Evolutionary conservation across 352 stramenopile species (phyloP), one percentile per base, ranked within the genome.

Genomic region (Pythium pyrilobum): DNA sequence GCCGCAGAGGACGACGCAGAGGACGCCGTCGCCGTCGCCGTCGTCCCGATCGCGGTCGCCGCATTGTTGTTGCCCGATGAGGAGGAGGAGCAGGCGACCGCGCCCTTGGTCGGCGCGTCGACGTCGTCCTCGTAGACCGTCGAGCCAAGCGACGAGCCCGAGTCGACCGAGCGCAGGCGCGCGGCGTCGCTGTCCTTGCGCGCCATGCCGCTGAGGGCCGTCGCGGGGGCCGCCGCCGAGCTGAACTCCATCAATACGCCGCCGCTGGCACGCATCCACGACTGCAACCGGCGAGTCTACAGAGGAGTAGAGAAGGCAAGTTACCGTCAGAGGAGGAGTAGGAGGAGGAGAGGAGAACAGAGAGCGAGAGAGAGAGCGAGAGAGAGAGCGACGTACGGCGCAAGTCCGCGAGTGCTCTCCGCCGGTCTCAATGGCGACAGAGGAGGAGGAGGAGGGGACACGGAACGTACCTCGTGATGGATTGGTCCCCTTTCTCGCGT

Each of bases 201-300:
- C 13, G 31, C 23, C 16, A 37, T 18, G 25, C 43, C 33, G 23
- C n/a, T n/a, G n/a, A n/a, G 21, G 12, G 29, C 24, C 12, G 37
- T 5, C 28, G 28, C 31, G 16, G 42, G 4, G 15, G 15, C 23
- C 20, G 23, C 18, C 20, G 23, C 16, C 12, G 31, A 20, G 20
- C 45, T 32, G 41, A 57, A 57, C 28, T 57, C 50, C 50, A 50
- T 57, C 31, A 57, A 44, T 21, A 57, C 40, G 24, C 50, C 50
- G 24, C 50, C 50, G 32, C 50, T 50, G 20, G 37, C 48, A 21
- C 37, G 48, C 49, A 56, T 56, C 27, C 37, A 42, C 37, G 37
- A 42, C 37, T 16, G 34, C n/a, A n/a, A n/a, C n/a, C n/a, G n/a
- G n/a, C n/a, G n/a, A n/a, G n/a, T n/a, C n/a, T n/a, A n/a, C n/a